Evolutionary conservation across 768 basidiomycete species (phyloP).

Genomic region (Mycena crocata): DNA sequence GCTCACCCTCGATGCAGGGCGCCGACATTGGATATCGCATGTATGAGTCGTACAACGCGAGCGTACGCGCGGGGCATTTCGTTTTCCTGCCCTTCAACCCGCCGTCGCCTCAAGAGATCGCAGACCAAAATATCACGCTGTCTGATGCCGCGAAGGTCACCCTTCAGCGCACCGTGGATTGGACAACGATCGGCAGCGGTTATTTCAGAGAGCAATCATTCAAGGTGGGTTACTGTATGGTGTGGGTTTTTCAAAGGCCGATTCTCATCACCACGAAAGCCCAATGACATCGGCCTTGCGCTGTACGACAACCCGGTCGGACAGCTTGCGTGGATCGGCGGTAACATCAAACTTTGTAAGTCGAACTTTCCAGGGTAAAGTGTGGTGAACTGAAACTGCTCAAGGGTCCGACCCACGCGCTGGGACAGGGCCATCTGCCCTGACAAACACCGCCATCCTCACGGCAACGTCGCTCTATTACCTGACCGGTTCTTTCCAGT

Average conservation of each 20-base stretch:
- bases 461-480: slow-evolving; percentile 40
- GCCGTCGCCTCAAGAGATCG: slow-evolving; percentile 9
- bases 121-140: slow-evolving; percentile 15
- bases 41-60: slow-evolving; percentile 23
- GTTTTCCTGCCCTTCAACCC: slow-evolving; percentile 22
- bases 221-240: background rate
- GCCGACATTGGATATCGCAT: slow-evolving; percentile 3
- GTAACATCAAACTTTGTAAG: slow-evolving; percentile 30
- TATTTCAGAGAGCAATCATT: slow-evolving; percentile 14
- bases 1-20: slow-evolving; percentile 10
- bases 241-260: background rate
- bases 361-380: background rate
- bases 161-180: slow-evolving; percentile 1
- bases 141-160: slow-evolving; percentile 10
- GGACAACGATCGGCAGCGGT: slow-evolving; percentile 4
- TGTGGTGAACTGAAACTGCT: background rate
- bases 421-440: slow-evolving; percentile 20
- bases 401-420: slow-evolving; percentile 30
- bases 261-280: slow-evolving; percentile 17
- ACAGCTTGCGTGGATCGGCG: slow-evolving; percentile 40
- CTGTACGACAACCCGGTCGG: slow-evolving; percentile 41
- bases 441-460: slow-evolving; percentile 28
- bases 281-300: slow-evolving; percentile 40
- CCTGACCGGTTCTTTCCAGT: slow-evolving; percentile 37
- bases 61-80: slow-evolving; percentile 29